Evolutionary conservation across 2,329 filamentous ascomycete genomes (phyloP).

Genomic region (Harringtonia aguacate): DNA sequence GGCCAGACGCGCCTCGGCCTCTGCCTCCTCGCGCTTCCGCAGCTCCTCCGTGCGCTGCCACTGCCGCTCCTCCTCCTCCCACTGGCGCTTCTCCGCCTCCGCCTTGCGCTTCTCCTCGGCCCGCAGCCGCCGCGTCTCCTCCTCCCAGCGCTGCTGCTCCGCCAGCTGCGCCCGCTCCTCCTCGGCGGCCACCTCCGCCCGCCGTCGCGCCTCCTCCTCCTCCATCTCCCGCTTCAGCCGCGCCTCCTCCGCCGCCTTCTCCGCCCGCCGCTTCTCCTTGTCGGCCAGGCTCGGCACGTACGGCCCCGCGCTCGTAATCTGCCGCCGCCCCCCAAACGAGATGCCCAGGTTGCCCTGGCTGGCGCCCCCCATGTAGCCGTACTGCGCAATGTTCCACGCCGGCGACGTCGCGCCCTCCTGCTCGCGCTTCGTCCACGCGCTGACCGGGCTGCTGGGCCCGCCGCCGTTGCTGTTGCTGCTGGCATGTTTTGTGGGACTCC

Average conservation of each 20-base stretch:
- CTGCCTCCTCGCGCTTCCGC: constrained; percentile 42
- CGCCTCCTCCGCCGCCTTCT: constrained; percentile 44
- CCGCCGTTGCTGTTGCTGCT: too few species aligned
- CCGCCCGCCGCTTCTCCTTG: constrained; percentile 60
- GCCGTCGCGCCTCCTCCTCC: constrained; percentile 38
- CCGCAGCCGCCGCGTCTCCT: constrained; percentile 67
- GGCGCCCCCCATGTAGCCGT: constrained; percentile 95
- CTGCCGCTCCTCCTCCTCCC: constrained; percentile 65
- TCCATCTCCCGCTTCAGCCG: constrained; percentile 45
- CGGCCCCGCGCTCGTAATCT: constrained; percentile 80
- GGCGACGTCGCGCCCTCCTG: constrained; percentile 75
- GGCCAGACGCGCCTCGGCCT: constrained; percentile 59
- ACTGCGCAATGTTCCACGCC: constrained; percentile 97
- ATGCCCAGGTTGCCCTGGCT: constrained; percentile 94
- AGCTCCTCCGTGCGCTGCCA: constrained; percentile 59
- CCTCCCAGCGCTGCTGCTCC: constrained; percentile 60
- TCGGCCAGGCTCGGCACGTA: constrained; percentile 71
- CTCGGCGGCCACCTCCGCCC: constrained; percentile 45
- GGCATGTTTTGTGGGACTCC: constrained; percentile 47
- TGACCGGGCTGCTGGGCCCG: constrained; percentile 62
- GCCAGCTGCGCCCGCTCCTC: constrained; percentile 50
- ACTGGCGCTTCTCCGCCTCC: constrained; percentile 58
- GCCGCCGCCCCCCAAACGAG: constrained; percentile 78
- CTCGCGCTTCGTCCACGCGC: constrained; percentile 80
- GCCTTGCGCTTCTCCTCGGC: constrained; percentile 54